Conservation (phyloP, 306 rosid genomes). For the Adenanthera pavonina region DNA sequence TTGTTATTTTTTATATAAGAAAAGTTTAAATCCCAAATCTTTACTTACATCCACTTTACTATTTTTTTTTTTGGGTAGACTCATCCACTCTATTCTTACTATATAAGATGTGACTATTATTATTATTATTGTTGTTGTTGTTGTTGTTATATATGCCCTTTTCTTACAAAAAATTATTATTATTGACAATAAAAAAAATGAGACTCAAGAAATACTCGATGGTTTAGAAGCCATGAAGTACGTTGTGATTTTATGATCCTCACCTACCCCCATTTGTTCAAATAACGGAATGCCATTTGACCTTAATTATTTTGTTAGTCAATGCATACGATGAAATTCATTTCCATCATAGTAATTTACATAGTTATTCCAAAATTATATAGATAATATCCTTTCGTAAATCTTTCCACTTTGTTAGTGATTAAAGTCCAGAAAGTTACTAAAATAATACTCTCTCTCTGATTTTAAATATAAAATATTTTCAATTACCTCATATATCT, state of each 20-base stretch:
- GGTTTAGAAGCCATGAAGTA: neutral
- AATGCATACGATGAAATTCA: neutral
- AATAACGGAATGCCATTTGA: constrained; percentile 5
- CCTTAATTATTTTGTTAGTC: neutral
- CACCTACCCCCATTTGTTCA: neutral
- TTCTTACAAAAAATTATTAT: too few relatives aligned
- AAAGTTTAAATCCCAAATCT: too few relatives aligned
- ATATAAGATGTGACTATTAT: too few relatives aligned
- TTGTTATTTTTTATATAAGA: too few relatives aligned
- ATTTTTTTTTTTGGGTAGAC: too few relatives aligned
- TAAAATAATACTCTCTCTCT: neutral
- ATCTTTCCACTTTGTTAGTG: neutral
- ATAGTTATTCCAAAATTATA: neutral
- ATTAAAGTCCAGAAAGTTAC: neutral
- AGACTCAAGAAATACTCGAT: neutral
- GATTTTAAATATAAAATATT: too few relatives aligned
- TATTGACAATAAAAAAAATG: too few relatives aligned
- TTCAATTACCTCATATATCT: too few relatives aligned
- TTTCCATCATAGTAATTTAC: neutral
- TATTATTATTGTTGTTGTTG: too few relatives aligned
- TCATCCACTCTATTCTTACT: too few relatives aligned
- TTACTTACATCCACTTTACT: too few relatives aligned
- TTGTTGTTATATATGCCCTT: too few relatives aligned
- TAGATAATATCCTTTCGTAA: neutral
- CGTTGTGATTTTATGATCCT: neutral